Evolutionary conservation across 2,329 filamentous ascomycete species (phyloP).

Genomic region (Mycogone perniciosa): DNA sequence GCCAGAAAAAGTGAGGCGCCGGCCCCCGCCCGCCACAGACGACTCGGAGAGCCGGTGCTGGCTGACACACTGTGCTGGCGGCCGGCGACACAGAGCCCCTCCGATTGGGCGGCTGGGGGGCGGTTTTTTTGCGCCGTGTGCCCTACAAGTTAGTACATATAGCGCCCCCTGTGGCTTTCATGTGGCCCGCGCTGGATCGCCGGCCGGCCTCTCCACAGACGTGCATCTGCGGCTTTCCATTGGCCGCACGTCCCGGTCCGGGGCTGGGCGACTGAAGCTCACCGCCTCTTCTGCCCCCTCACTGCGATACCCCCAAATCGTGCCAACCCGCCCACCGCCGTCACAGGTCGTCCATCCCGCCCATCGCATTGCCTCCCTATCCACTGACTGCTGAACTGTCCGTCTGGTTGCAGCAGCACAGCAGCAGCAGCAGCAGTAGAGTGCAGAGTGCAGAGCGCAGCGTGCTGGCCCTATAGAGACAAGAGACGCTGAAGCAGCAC

Average conservation of each 20-base stretch:
- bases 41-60: no score
- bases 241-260: slow-evolving; percentile 28
- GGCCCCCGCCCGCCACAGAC: no score
- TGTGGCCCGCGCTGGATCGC: slow-evolving; percentile 20
- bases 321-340: slow-evolving; percentile 10
- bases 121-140: not conserved
- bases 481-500: not conserved
- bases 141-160: not conserved
- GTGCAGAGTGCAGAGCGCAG: not conserved
- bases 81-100: slow-evolving; percentile 9
- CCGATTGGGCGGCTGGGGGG: slow-evolving; percentile 3
- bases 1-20: no score
- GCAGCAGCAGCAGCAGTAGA: not conserved
- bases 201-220: slow-evolving; percentile 19
- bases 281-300: slow-evolving; percentile 32
- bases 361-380: not conserved
- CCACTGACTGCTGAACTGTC: no score
- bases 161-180: slow-evolving; percentile 8
- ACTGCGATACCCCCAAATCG: slow-evolving; percentile 14
- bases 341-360: slow-evolving; percentile 1
- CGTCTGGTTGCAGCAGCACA: not conserved
- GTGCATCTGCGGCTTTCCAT: slow-evolving; percentile 28
- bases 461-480: not conserved
- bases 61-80: not conserved
- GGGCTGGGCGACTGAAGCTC: slow-evolving; percentile 27